Base-by-base conservation (phyloP, 805 yeast species). In the Starmerella bombicola region DNA sequence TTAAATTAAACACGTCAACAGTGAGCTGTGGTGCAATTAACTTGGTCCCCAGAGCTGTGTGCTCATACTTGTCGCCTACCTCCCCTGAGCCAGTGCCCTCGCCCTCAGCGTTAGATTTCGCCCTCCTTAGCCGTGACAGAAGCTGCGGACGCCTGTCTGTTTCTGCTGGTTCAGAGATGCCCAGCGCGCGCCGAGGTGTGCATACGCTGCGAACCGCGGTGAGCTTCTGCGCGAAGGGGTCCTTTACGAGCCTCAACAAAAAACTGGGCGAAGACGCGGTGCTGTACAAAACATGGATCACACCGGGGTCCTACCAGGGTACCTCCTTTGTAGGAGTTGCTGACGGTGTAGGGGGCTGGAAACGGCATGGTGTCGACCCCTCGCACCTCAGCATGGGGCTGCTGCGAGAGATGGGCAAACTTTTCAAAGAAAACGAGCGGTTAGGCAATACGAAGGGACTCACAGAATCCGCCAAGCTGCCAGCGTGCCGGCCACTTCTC, bases 291-390 rank as follows among this genome's bases (percentile, higher is more conserved):
- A 47, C 48, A 6, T 49, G 53, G 53, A 47, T 43, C 30, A 39
- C 41, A 4, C 53, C 54, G 3, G 53, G 53, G 5, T 38, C 48
- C 6, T 16, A 32, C 16, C 49, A 43, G 35, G 52, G 50, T 5
- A 38, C 49, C 5, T 19, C 48, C 4, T 51, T 59, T 3, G 30
- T 59, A 2, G 63, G 58, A 3, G 63, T 60, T 13, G 62, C 95
- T 5, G 98, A 88, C 62, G 98, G 98, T 12, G 97, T 91, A 3
- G 97, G 97, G 13, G 97, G 97, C 3, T 88, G 97, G 96, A 73
- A 81, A 1, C 91, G 82, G 46, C 78, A 81, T 35, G 96, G 96
- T 0, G 80, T 75, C 53, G 95, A 88, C 58, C 81, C 95, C 2
- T 72, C 84, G 43, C 88, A 88, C 6, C 81, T 88, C 45, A 77